phyloP scores from a whole-genome alignment of 345 rosid genomes.

The Cardamine occulta region DNA sequence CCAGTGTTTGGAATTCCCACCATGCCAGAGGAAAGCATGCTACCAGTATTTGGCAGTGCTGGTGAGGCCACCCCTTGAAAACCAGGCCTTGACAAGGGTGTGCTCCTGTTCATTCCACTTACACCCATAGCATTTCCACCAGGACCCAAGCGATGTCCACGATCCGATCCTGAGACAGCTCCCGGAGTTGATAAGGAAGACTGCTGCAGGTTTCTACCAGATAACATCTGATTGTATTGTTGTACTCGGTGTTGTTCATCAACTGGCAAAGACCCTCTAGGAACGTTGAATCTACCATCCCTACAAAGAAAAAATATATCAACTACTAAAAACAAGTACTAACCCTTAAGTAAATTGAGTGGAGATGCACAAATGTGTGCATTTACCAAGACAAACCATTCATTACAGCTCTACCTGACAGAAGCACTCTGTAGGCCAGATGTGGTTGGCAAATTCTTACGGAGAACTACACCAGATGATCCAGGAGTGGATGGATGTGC shows the following conservation, averaged over 20 bases:
- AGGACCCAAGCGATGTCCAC: constrained; percentile 62
- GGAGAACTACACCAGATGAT: constrained; percentile 63
- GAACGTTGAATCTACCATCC: constrained; percentile 77
- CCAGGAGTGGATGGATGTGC: constrained; percentile 67
- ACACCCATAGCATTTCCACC: constrained; percentile 78
- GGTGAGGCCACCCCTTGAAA: constrained; percentile 79
- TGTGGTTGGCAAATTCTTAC: constrained; percentile 61
- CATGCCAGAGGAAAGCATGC: constrained; percentile 69
- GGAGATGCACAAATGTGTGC: constrained; percentile 26
- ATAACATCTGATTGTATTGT: constrained; percentile 66
- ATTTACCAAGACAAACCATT: constrained; percentile 24
- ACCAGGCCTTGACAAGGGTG: constrained; percentile 80
- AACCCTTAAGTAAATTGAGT: background rate
- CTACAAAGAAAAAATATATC: constrained; percentile 46
- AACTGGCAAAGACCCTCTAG: constrained; percentile 68
- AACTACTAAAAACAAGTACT: constrained; percentile 23
- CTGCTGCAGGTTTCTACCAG: constrained; percentile 75
- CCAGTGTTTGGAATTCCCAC: constrained; percentile 73
- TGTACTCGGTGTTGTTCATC: constrained; percentile 88
- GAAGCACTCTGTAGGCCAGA: constrained; percentile 66
- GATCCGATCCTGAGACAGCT: constrained; percentile 68
- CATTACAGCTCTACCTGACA: constrained; percentile 38
- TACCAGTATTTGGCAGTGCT: constrained; percentile 63
- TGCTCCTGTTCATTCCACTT: constrained; percentile 65
- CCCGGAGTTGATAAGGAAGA: constrained; percentile 72